These are phyloP conservation scores for Kuraishia capsulata DNA, from an alignment of 805 yeast species.

Conservation along the genomic window DNA sequence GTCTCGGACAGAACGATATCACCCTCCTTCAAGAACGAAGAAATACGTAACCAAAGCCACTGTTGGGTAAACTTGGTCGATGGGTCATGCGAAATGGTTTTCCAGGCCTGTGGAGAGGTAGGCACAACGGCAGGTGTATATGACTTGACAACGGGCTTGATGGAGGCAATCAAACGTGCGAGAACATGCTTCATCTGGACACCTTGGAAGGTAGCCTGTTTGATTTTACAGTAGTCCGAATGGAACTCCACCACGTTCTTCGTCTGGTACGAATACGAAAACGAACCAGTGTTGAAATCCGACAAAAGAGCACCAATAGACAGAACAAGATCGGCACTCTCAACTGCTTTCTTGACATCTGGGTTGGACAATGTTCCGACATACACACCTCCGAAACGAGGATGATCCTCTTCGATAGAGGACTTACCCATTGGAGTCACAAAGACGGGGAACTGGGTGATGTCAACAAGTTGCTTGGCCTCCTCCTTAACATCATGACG, in stretches of 20 bases:
- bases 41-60: constrained; percentile 60
- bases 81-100: constrained; percentile 24
- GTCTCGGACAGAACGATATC: constrained; percentile 65
- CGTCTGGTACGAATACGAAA: constrained; percentile 67
- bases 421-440: constrained; percentile 92
- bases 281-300: constrained; percentile 87
- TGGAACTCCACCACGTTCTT: constrained; percentile 72
- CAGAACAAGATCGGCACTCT: constrained; percentile 63
- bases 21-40: constrained; percentile 55
- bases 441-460: constrained; percentile 72
- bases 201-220: constrained; percentile 61
- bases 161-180: constrained; percentile 25
- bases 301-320: constrained; percentile 79
- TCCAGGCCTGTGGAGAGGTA: constrained; percentile 22
- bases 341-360: constrained; percentile 64
- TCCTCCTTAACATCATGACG: constrained; percentile 66
- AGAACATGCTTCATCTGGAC: constrained; percentile 59
- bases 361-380: constrained; percentile 75
- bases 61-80: constrained; percentile 47
- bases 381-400: constrained; percentile 77
- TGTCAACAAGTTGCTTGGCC: constrained; percentile 50
- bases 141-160: constrained; percentile 21
- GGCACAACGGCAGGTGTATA: constrained; percentile 52
- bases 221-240: constrained; percentile 65
- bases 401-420: constrained; percentile 60